phyloP scores from a whole-genome alignment of 208 protist genomes.

The Phytomonas francai region DNA sequence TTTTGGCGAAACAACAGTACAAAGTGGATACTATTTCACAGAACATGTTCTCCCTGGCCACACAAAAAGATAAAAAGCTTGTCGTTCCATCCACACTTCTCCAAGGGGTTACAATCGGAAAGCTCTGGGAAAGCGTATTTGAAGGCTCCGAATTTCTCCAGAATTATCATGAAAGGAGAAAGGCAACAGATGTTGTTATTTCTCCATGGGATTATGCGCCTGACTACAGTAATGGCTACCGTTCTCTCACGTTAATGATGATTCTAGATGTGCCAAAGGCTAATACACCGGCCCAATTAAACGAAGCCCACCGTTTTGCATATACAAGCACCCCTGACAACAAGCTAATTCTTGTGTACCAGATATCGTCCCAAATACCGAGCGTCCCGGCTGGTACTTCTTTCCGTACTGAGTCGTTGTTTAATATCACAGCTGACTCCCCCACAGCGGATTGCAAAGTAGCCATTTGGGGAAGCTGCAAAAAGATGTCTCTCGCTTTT shows the following conservation, averaged over 20 bases:
- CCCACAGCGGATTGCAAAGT: conserved; percentile 48
- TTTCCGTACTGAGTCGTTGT: conserved; percentile 71
- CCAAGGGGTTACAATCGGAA: conserved; percentile 65
- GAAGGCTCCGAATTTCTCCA: conserved; percentile 59
- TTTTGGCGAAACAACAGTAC: conserved; percentile 60
- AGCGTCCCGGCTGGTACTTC: conserved; percentile 50
- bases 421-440: conserved; percentile 55
- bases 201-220: conserved; percentile 54
- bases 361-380: conserved; percentile 81
- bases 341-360: conserved; percentile 49
- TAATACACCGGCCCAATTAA: conserved; percentile 49
- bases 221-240: conserved; percentile 71
- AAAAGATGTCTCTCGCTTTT: conserved; percentile 68
- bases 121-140: conserved; percentile 65
- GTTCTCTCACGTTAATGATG: conserved; percentile 47
- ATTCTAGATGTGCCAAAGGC: conserved; percentile 57
- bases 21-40: conserved; percentile 30
- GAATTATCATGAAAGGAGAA: conserved; percentile 61
- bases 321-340: conserved; percentile 35
- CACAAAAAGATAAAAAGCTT: conserved; percentile 58
- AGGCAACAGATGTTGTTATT: conserved; percentile 52
- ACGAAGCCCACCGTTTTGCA: conserved; percentile 74
- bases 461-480: conserved; percentile 60
- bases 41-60: conserved; percentile 62
- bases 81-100: conserved; percentile 48